Evolutionary conservation across 495 filamentous ascomycete genomes (phyloP), one percentile per base, ranked within the genome.

Genomic region (Xylaria nigripes): DNA sequence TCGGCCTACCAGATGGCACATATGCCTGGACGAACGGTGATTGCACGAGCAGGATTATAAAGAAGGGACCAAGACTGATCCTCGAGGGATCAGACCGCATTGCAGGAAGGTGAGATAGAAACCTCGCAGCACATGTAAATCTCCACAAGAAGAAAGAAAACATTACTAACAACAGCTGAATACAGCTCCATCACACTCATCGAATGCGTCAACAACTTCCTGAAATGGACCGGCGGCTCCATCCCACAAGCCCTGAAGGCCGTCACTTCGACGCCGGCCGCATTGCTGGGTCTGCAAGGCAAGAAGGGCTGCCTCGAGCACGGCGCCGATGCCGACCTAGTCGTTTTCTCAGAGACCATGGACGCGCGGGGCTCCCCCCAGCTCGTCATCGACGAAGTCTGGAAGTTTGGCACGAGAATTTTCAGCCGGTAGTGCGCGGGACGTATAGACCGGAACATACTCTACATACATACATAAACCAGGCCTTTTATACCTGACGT

Each of bases 1-100:
- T 78, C 0, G 89, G 89, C 0, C 68, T 91, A 45, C 81, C 81
- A 0, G 89, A 95, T 57, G 89, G 88, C 13, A 69, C 78, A 6
- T 91, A 92, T 57, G 76, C 81, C 51, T 90, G 86, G 86, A 87
- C 80, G 3, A 90, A 92, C 61, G 87, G 87, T 16, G 82, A 85
- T 56, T 72, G 73, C 6, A 83, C 85, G 58, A 63, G 72, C 9
- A 66, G 57, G 36, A 72, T 76, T 29, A 66, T 83, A 15, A 91
- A 92, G 70, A 79, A 74, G 36, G 87, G 86, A 0, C 69, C 77
- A 0, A 73, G 82, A 25, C 62, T 92, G 45, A 83, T 82, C 3
- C 69, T 89, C 1, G 82, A 89, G 67, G 85, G 81, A 0, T 82
- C 79, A 1, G 79, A 86, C 46, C 84, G 79, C 57, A 88, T 92